These are phyloP conservation scores for Globisporangium solare DNA, from an alignment of 352 stramenopile species.

Conservation along the genomic window DNA sequence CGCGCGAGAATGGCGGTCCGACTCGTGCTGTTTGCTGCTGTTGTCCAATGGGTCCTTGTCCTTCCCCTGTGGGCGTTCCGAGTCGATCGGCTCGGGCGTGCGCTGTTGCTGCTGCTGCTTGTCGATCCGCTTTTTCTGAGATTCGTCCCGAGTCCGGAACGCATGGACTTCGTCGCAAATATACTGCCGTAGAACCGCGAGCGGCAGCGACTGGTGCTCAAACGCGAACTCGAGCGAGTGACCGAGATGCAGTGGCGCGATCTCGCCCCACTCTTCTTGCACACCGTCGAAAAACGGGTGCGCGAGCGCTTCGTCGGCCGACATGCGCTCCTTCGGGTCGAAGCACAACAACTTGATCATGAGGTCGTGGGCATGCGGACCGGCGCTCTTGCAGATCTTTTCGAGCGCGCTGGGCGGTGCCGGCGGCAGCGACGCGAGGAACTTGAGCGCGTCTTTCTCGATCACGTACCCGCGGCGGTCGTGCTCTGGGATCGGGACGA, in stretches of 20 bases:
- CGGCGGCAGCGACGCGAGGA: slow-evolving; percentile 64
- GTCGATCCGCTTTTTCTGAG: too few relatives aligned
- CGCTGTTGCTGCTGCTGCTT: slow-evolving; percentile 29
- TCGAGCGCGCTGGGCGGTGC: slow-evolving; percentile 53
- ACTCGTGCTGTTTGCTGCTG: neutral
- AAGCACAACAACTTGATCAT: slow-evolving; percentile 88
- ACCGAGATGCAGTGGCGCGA: slow-evolving; percentile 42
- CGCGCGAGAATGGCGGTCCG: neutral
- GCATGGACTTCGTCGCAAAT: slow-evolving; percentile 76
- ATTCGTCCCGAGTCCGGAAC: slow-evolving; percentile 23
- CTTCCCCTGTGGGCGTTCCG: neutral
- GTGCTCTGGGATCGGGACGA: slow-evolving; percentile 64
- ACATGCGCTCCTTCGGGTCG: slow-evolving; percentile 89
- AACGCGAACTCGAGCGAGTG: slow-evolving; percentile 86
- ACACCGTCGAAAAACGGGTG: slow-evolving; percentile 89
- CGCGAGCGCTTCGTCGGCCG: slow-evolving; percentile 80
- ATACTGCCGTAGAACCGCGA: slow-evolving; percentile 66
- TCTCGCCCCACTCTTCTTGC: slow-evolving; percentile 85
- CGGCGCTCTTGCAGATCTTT: slow-evolving; percentile 38
- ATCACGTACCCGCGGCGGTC: slow-evolving; percentile 65
- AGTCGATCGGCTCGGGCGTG: slow-evolving; percentile 9
- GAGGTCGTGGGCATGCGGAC: slow-evolving; percentile 63
- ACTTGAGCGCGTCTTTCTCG: slow-evolving; percentile 82
- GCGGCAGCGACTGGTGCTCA: slow-evolving; percentile 65
- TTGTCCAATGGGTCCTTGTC: neutral